phyloP scores from a whole-genome alignment of 306 rosid genomes.

The Prunus dulcis region DNA sequence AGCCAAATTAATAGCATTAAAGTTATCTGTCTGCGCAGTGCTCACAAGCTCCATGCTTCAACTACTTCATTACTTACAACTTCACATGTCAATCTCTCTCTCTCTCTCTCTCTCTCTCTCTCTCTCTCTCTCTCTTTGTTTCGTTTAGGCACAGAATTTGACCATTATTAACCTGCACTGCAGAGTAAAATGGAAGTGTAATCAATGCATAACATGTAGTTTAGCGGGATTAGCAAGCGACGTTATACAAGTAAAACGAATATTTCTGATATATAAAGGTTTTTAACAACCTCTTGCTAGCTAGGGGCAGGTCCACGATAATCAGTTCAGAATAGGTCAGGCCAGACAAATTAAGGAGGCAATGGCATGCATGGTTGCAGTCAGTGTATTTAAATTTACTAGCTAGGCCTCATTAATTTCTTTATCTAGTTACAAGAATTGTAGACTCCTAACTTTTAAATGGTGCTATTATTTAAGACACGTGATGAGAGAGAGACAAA shows the following conservation, averaged over 20 bases:
- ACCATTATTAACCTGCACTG: neutral
- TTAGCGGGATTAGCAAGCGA: neutral
- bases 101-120: neutral
- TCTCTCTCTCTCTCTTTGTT: too few species aligned
- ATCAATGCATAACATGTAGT: neutral
- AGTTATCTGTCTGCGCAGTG: neutral
- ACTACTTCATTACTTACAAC: neutral
- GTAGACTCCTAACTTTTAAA: too few species aligned
- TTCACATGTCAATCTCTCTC: neutral
- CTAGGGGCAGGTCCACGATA: neutral
- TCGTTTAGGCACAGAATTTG: neutral
- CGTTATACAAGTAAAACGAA: neutral
- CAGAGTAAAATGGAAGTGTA: neutral
- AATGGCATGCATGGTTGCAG: neutral
- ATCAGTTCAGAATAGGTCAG: neutral
- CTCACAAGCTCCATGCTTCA: neutral
- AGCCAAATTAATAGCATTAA: neutral
- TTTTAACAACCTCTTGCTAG: neutral
- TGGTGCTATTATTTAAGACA: too few species aligned
- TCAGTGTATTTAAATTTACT: neutral
- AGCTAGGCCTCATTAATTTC: slow-evolving; percentile 1
- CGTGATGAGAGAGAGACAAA: too few species aligned
- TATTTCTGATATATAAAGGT: neutral
- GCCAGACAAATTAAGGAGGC: neutral
- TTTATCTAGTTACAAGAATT: neutral